These are phyloP conservation scores for Hevea brasiliensis DNA, from an alignment of 345 rosid genomes.

Conservation along the genomic window DNA sequence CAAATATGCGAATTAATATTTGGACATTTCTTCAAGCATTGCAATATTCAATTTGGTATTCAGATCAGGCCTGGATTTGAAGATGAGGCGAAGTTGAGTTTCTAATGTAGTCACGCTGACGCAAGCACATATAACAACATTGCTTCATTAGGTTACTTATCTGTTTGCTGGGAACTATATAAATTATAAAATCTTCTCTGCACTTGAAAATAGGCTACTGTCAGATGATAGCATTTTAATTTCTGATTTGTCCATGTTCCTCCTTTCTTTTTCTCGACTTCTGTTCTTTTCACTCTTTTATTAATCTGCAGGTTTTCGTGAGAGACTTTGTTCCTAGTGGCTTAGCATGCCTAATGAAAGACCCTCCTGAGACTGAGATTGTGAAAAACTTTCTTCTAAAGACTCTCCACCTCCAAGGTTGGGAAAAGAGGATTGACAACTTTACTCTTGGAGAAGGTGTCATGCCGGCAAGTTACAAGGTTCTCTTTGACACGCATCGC, in stretches of 20 bases:
- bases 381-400: conserved; percentile 50
- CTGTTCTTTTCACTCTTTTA: too few species aligned
- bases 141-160: neutral
- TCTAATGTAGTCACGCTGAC: neutral
- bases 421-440: conserved; percentile 55
- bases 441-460: conserved; percentile 59
- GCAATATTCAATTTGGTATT: neutral
- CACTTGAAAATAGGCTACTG: neutral
- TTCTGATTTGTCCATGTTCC: neutral
- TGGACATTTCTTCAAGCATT: neutral
- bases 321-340: conserved; percentile 55
- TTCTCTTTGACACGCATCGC: conserved; percentile 33
- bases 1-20: neutral
- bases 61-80: neutral
- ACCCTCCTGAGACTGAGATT: conserved; percentile 38
- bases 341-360: conserved; percentile 49
- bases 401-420: conserved; percentile 53
- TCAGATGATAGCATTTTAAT: neutral
- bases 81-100: neutral
- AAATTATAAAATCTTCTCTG: neutral
- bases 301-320: conserved; percentile 45
- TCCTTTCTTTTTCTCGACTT: neutral
- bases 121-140: neutral
- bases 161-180: neutral
- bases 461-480: conserved; percentile 63